Percentiles rank a stretch among this genome's conserved stretches.
phyloP scores from a whole-genome alignment of 1,284 basidiomycete genomes.

The Schizophyllum commune region DNA sequence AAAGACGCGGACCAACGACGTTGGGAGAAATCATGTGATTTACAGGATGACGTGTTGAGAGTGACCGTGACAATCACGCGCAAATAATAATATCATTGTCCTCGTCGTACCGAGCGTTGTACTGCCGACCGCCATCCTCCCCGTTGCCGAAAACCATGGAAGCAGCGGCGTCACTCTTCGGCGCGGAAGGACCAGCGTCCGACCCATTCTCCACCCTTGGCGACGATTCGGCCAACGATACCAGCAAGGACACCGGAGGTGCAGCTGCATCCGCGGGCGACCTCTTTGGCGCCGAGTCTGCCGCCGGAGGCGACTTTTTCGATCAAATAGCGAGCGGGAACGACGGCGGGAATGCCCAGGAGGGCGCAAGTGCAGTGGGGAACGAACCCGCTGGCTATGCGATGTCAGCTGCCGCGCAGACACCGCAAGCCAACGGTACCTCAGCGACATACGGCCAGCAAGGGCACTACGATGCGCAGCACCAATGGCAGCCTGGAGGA shows the following conservation, averaged over 20 bases:
- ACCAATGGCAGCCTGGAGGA: background rate
- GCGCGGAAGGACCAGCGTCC: slow-evolving; percentile 45
- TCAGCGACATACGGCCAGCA: background rate
- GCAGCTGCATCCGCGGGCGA: slow-evolving; percentile 17
- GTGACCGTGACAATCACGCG: too few species aligned
- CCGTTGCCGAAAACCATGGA: too few species aligned
- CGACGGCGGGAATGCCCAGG: background rate
- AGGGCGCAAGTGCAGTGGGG: background rate
- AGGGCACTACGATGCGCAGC: background rate
- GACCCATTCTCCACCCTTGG: slow-evolving; percentile 65
- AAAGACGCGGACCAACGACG: too few species aligned
- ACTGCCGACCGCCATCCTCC: too few species aligned
- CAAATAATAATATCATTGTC: too few species aligned
- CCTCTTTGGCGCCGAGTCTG: slow-evolving; percentile 15
- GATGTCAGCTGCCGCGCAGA: background rate
- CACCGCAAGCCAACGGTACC: background rate
- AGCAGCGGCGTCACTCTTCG: slow-evolving; percentile 73
- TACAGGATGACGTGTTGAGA: too few species aligned
- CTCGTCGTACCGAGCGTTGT: too few species aligned
- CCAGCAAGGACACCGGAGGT: slow-evolving; percentile 11
- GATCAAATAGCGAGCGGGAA: background rate
- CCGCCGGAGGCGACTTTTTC: background rate
- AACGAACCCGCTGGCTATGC: background rate
- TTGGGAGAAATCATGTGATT: too few species aligned
- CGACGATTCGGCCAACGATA: slow-evolving; percentile 20